These are phyloP conservation scores for Pseudogymnoascus sp. DNA, from an alignment of 2,329 filamentous ascomycete species.

Conservation along the genomic window DNA sequence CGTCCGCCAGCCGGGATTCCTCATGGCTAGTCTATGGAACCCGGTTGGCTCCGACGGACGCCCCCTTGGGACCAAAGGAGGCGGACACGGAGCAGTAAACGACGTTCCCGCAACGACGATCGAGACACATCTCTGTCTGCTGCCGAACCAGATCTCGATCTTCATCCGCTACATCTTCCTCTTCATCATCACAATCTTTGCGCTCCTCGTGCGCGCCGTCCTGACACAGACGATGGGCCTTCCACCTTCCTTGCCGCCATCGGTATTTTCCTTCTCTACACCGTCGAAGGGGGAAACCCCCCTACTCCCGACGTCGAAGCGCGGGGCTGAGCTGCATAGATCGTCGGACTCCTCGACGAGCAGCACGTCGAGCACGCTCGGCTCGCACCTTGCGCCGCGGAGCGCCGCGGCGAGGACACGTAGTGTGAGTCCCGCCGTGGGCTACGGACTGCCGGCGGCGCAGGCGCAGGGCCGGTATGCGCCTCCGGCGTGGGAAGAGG, in stretches of 20 bases:
- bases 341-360: conserved; percentile 25
- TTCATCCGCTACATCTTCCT: conserved; percentile 72
- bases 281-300: neutral
- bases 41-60: conserved; percentile 61
- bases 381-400: conserved; percentile 21
- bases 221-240: conserved; percentile 39
- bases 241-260: conserved; percentile 2
- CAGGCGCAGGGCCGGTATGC: conserved; percentile 17
- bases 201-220: conserved; percentile 48
- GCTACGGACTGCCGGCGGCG: conserved; percentile 23
- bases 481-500: conserved; percentile 12
- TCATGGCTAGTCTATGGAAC: conserved; percentile 88
- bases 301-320: conserved; percentile 8
- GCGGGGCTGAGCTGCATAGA: conserved; percentile 9
- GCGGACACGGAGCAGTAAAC: conserved; percentile 25
- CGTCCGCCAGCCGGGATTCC: conserved; percentile 76
- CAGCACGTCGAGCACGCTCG: conserved; percentile 20
- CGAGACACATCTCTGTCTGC: conserved; percentile 82
- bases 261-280: conserved; percentile 19
- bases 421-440: conserved; percentile 23
- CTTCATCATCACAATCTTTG: conserved; percentile 44
- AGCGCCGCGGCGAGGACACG: conserved; percentile 22
- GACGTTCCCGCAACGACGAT: conserved; percentile 51
- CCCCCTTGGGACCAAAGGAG: conserved; percentile 31
- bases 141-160: conserved; percentile 80